Base-by-base conservation (phyloP, 352 stramenopile genomes). In the Globisporangium splendens region DNA sequence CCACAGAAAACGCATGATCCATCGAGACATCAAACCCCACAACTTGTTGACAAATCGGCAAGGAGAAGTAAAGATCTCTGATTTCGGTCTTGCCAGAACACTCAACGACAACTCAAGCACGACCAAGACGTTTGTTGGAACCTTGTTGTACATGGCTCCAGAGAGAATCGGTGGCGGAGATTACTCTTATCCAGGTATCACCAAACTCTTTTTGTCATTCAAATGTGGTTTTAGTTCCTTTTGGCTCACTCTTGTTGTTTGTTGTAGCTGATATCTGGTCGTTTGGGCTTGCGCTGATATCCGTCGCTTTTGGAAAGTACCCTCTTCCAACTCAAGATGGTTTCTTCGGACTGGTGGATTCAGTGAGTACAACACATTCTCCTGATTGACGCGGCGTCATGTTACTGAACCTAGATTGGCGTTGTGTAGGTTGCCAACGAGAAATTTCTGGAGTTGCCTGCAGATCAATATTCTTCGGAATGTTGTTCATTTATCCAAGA, bases 81-180 rank as follows among this genome's bases (percentile, higher is more conserved):
- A 96, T 66, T 94, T 96, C 64, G 87, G 87, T 6, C 75, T 96
- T 47, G 85, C 84, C 15, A 72, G 79, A 21, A 95, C 84, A 5
- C 59, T 92, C 8, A 91, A 91, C 61, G 85, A 93, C 58, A 86
- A 81, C 38, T 72, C 63, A 0, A 86, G 65, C 21, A 78, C 77
- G 31, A 91, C 88, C 7, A 93, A 97, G 51, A 98, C 91, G 0
- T 98, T 98, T 63, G 90, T 98, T 21, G 93, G 93, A 1, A 98
- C 93, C 7, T 55, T 98, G 54, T 70, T 95, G 4, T 98, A 98
- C 68, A 98, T 98, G 95, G 89, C 90, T 1, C 95, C 95, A 18
- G 94, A 98, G 68, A 83, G 95, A 14, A 97, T 98, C 58, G 83
- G 84, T 22, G 90, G 90, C 12, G 86, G 89, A 1, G 85, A 93